phyloP scores from a whole-genome alignment of 2,329 filamentous ascomycete genomes.

The Chrysosporium queenslandicum region DNA sequence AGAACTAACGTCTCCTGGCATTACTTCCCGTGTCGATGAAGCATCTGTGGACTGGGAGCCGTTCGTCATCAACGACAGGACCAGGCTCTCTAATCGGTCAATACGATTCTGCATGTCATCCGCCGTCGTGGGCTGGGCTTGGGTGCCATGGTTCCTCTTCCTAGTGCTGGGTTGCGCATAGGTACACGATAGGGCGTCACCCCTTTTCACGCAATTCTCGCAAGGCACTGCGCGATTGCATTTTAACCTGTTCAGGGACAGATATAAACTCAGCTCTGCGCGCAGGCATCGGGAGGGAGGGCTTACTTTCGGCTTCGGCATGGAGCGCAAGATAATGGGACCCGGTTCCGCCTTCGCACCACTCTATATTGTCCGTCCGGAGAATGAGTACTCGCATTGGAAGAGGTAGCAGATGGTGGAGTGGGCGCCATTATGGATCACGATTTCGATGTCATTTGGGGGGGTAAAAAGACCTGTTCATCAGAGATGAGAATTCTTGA shows the following conservation, averaged over 20 bases:
- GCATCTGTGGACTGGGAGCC: conserved; percentile 55
- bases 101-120: conserved; percentile 99
- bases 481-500: neutral
- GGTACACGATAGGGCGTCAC: conserved; percentile 68
- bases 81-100: conserved; percentile 83
- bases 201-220: conserved; percentile 87
- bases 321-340: conserved; percentile 82
- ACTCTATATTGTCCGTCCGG: conserved; percentile 80
- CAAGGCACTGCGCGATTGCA: conserved; percentile 87
- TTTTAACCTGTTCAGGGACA: conserved; percentile 52
- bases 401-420: conserved; percentile 50
- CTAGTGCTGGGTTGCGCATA: conserved; percentile 77
- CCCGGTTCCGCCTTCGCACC: conserved; percentile 81
- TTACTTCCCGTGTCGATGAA: conserved; percentile 45
- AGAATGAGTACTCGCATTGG: conserved; percentile 61
- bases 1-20: conserved; percentile 36
- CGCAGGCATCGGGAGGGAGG: conserved; percentile 10
- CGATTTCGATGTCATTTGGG: conserved; percentile 14
- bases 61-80: conserved; percentile 88
- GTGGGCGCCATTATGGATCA: conserved; percentile 29
- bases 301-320: conserved; percentile 83
- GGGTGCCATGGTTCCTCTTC: conserved; percentile 55
- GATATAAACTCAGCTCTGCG: conserved; percentile 11
- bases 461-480: neutral
- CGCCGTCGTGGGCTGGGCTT: conserved; percentile 53